Evolutionary conservation across 1,284 basidiomycete species (phyloP).

Genomic region (Moniliophthora roreri): DNA sequence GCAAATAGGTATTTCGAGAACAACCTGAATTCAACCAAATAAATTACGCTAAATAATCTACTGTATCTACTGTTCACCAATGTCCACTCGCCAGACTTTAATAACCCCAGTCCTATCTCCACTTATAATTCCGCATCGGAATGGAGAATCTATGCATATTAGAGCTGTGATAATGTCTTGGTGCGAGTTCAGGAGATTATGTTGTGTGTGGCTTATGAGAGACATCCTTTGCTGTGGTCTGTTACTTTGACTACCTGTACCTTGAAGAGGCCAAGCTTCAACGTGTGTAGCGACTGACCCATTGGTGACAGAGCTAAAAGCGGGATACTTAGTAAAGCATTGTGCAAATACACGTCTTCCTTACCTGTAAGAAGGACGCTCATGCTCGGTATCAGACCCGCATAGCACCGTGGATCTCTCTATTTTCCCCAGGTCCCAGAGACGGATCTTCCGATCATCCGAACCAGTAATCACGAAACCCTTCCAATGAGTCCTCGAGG

Average conservation of each 20-base stretch:
- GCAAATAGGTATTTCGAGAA: too few species aligned
- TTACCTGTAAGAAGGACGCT: slow-evolving; percentile 71
- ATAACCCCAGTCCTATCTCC: slow-evolving; percentile 81
- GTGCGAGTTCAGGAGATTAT: slow-evolving; percentile 74
- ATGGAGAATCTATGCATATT: slow-evolving; percentile 82
- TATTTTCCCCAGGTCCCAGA: slow-evolving; percentile 78
- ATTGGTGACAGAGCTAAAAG: slow-evolving; percentile 30
- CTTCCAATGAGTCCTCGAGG: slow-evolving; percentile 37
- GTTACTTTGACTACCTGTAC: slow-evolving; percentile 50
- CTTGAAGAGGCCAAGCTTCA: slow-evolving; percentile 61
- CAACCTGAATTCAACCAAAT: not conserved
- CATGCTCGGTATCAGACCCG: slow-evolving; percentile 66
- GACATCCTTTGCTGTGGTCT: slow-evolving; percentile 73
- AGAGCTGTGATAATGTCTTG: slow-evolving; percentile 84
- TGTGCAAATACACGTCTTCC: slow-evolving; percentile 15
- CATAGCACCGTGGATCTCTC: slow-evolving; percentile 76
- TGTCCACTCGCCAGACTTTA: slow-evolving; percentile 80
- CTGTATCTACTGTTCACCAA: slow-evolving; percentile 30
- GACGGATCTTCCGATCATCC: slow-evolving; percentile 76
- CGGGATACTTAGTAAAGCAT: slow-evolving; percentile 12
- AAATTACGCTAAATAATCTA: slow-evolving; percentile 14
- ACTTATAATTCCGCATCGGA: slow-evolving; percentile 83
- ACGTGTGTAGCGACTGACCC: slow-evolving; percentile 51
- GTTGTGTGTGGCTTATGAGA: slow-evolving; percentile 77
- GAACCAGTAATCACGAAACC: slow-evolving; percentile 84